A percentile compares a stretch with the other conserved stretches of the same genome.
Evolutionary conservation across 75 land plant genomes (phyloP).

Genomic region (Pinus albicaulis): DNA sequence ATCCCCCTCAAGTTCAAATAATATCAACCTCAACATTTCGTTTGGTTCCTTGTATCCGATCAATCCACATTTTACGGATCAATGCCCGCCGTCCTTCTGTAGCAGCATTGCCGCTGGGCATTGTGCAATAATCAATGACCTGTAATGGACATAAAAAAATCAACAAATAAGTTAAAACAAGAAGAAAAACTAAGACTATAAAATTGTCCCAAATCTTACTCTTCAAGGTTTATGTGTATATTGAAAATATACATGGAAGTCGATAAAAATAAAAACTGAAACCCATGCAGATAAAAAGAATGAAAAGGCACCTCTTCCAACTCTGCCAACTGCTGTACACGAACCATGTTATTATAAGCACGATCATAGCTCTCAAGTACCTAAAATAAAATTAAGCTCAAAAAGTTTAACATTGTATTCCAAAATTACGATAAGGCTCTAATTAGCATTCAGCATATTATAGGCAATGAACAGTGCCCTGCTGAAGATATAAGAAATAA

Average conservation of each 20-base stretch:
- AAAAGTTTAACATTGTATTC: neutral
- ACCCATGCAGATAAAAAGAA: neutral
- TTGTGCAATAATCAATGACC: slow-evolving; percentile 96
- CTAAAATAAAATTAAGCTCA: slow-evolving; percentile 26
- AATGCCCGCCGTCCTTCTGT: slow-evolving; percentile 69
- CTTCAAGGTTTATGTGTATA: neutral
- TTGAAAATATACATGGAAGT: neutral
- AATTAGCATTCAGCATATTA: neutral
- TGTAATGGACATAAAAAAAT: slow-evolving; percentile 18
- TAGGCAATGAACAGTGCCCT: neutral
- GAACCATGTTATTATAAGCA: slow-evolving; percentile 98
- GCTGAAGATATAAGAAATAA: neutral
- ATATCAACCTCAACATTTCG: slow-evolving; percentile 91
- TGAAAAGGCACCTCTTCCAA: slow-evolving; percentile 75
- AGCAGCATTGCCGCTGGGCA: slow-evolving; percentile 52
- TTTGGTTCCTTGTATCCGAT: slow-evolving; percentile 92
- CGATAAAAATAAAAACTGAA: neutral
- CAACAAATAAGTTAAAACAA: neutral
- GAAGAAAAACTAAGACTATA: neutral
- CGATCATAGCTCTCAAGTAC: slow-evolving; percentile 99
- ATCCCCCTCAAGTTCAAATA: neutral
- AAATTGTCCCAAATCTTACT: neutral
- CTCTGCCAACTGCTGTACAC: slow-evolving; percentile 96
- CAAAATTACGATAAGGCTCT: neutral
- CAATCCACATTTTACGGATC: slow-evolving; percentile 98